Percentiles rank a stretch among this genome's conserved stretches.
These are phyloP conservation scores for Amylostereum areolatum DNA, from an alignment of 1,284 basidiomycete species.

Conservation along the genomic window DNA sequence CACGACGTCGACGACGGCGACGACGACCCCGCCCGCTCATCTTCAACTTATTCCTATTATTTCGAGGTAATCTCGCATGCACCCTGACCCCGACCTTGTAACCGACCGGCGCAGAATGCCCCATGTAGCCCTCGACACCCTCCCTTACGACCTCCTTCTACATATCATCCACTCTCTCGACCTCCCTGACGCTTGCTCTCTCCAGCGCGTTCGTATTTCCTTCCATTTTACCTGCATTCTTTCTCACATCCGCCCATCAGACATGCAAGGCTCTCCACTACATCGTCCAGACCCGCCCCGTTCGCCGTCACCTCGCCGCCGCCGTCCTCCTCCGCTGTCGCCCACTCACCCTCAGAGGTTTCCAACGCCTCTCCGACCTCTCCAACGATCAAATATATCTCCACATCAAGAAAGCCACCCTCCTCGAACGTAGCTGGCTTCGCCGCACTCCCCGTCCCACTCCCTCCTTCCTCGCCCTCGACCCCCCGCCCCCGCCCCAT, in stretches of 20 bases:
- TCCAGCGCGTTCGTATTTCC: conserved; percentile 48
- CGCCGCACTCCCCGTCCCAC: conserved; percentile 48
- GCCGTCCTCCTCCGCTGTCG: conserved; percentile 57
- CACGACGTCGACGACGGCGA: too few relatives aligned
- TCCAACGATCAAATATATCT: conserved; percentile 50
- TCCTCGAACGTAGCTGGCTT: conserved; percentile 60
- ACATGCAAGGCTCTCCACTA: conserved; percentile 54
- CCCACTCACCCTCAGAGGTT: conserved; percentile 60
- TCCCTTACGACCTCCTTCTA: conserved; percentile 66
- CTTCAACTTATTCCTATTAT: too few relatives aligned
- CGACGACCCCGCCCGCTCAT: too few relatives aligned
- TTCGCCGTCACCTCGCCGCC: conserved; percentile 58
- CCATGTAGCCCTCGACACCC: conserved; percentile 31
- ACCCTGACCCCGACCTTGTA: too few relatives aligned
- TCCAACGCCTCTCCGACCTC: conserved; percentile 59
- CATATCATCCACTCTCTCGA: conserved; percentile 58
- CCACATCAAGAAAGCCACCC: conserved; percentile 54
- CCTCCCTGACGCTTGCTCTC: conserved; percentile 47
- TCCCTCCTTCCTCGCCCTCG: conserved; percentile 10
- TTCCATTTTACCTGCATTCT: neutral
- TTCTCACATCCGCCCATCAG: conserved; percentile 23
- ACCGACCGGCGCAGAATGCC: too few relatives aligned
- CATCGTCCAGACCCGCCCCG: conserved; percentile 55
- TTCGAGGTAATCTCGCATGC: too few relatives aligned
- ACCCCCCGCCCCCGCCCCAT: too few relatives aligned